These are phyloP conservation scores for Claviceps maximensis DNA, from an alignment of 2,329 filamentous ascomycete genomes.

Conservation along the genomic window DNA sequence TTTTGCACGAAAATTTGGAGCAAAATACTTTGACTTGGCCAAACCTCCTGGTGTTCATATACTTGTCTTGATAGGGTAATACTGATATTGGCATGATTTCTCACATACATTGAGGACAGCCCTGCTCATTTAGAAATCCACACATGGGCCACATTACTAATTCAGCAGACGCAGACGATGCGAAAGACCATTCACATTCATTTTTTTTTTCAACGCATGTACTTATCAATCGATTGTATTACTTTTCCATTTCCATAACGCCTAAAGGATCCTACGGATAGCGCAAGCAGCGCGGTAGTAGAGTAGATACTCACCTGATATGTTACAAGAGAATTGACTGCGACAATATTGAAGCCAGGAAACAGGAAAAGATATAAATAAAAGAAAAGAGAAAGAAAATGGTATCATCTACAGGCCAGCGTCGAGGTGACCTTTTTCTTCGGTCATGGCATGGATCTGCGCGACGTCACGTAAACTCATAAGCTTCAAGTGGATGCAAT, in stretches of 20 bases:
- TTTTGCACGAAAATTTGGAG: no score
- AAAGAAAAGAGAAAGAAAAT: background rate
- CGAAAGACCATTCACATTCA: no score
- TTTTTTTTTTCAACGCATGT: no score
- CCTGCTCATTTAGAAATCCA: no score
- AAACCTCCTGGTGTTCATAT: no score
- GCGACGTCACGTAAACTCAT: slow-evolving; percentile 9
- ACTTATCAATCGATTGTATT: background rate
- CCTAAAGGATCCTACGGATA: background rate
- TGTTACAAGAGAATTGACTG: background rate
- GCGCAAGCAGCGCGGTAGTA: background rate
- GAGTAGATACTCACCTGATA: slow-evolving; percentile 6
- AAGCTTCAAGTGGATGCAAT: slow-evolving; percentile 9
- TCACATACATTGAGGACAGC: no score
- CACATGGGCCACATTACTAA: no score
- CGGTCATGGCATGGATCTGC: slow-evolving; percentile 1
- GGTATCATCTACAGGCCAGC: background rate
- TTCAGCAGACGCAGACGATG: no score
- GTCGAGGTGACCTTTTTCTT: background rate
- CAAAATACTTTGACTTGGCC: no score
- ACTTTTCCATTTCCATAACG: slow-evolving; percentile 4
- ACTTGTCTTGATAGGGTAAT: no score
- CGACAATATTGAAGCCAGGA: background rate
- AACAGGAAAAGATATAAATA: slow-evolving; percentile 8
- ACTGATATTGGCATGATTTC: no score